phyloP scores from a whole-genome alignment of 2,329 filamentous ascomycete species.

The Fusarium agapanthi region DNA sequence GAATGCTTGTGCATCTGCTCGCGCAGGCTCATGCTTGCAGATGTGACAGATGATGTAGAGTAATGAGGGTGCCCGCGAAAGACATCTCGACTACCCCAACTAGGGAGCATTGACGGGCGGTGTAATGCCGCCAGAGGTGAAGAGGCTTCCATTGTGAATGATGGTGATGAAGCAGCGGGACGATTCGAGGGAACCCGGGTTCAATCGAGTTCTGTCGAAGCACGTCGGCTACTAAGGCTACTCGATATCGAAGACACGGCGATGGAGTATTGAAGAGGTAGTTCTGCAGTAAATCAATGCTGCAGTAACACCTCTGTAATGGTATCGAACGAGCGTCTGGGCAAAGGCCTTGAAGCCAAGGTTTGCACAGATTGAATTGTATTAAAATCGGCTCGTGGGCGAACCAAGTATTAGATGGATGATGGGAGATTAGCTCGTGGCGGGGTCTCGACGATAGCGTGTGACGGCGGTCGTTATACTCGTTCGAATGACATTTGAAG shows the following conservation, averaged over 20 bases:
- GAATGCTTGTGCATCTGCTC: conserved; percentile 68
- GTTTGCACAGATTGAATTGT: conserved; percentile 4
- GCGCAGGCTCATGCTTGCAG: conserved; percentile 79
- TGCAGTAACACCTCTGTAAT: conserved; percentile 41
- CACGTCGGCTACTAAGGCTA: conserved; percentile 35
- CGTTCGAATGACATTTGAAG: conserved; percentile 46
- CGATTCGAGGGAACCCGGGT: conserved; percentile 32
- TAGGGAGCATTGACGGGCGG: conserved; percentile 66
- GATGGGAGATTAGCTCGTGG: conserved; percentile 32
- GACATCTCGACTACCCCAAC: conserved; percentile 66
- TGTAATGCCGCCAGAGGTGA: conserved; percentile 95
- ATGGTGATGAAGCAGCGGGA: conserved; percentile 21
- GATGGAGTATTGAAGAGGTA: conserved; percentile 28
- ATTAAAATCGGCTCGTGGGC: conserved; percentile 18
- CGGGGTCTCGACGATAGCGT: conserved; percentile 40
- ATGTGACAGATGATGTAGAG: conserved; percentile 64
- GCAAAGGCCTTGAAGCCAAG: conserved; percentile 7
- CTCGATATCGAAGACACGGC: conserved; percentile 39
- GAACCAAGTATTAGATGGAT: conserved; percentile 18
- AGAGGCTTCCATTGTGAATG: conserved; percentile 81
- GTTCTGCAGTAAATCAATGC: conserved; percentile 47
- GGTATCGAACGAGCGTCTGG: conserved; percentile 23
- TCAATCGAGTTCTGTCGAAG: conserved; percentile 28
- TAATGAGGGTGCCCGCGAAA: conserved; percentile 61
- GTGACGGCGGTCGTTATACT: conserved; percentile 46